These are phyloP conservation scores for Chloranthus sessilifolius DNA, from an alignment of 164 flowering plant species.

Conservation along the genomic window DNA sequence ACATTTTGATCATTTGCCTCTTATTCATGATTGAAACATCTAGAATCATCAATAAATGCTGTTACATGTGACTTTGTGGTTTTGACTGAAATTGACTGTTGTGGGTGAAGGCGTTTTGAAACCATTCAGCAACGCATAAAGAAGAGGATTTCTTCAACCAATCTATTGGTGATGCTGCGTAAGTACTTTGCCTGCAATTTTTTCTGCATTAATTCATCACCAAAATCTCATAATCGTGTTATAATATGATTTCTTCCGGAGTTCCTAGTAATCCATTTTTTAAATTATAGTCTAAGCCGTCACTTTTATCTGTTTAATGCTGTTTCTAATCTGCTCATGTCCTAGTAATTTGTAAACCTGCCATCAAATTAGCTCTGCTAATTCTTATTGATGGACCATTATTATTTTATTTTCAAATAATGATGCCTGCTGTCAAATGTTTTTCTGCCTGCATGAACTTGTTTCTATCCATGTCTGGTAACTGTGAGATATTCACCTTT, in stretches of 20 bases:
- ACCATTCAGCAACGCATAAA: slow-evolving; percentile 40
- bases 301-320: neutral
- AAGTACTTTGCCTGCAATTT: no score
- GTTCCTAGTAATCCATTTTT: no score
- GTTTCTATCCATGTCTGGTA: no score
- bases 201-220: no score
- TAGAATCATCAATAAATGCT: neutral
- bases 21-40: neutral
- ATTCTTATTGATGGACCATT: neutral
- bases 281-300: neutral
- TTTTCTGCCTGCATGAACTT: neutral
- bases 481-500: no score
- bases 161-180: slow-evolving; percentile 57
- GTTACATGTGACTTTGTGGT: slow-evolving; percentile 1
- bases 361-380: neutral
- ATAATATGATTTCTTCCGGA: no score
- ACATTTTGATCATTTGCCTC: neutral
- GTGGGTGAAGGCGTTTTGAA: slow-evolving; percentile 72
- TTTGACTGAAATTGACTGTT: no score
- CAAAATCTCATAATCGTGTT: no score
- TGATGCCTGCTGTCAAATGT: neutral
- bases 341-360: neutral
- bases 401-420: neutral
- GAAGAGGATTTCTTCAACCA: slow-evolving; percentile 39
- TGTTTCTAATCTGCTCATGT: no score